phyloP scores from a whole-genome alignment of 2,329 filamentous ascomycete species.

The Aspergillus novofumigatus region DNA sequence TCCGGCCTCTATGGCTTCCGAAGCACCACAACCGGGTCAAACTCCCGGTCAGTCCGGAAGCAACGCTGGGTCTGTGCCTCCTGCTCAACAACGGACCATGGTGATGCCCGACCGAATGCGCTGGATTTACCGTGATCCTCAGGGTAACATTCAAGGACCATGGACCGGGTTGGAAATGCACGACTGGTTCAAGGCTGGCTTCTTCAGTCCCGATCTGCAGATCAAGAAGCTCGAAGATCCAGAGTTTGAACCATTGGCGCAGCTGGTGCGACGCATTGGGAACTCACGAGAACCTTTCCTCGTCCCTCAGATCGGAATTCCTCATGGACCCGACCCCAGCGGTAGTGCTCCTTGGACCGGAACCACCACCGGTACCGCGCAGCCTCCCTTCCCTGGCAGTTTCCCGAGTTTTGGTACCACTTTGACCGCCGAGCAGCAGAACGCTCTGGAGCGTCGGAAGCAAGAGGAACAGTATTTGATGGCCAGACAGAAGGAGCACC shows the following conservation, averaged over 20 bases:
- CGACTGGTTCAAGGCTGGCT: slow-evolving; percentile 98
- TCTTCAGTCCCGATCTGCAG: slow-evolving; percentile 89
- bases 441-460: slow-evolving; percentile 91
- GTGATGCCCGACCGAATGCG: slow-evolving; percentile 99
- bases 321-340: slow-evolving; percentile 69
- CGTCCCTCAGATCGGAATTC: slow-evolving; percentile 92
- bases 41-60: slow-evolving; percentile 30
- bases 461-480: slow-evolving; percentile 97
- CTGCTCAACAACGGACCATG: slow-evolving; percentile 76
- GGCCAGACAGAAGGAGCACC: slow-evolving; percentile 89
- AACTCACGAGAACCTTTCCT: slow-evolving; percentile 97
- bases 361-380: slow-evolving; percentile 56
- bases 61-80: slow-evolving; percentile 61
- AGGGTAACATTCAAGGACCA: slow-evolving; percentile 85
- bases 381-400: slow-evolving; percentile 85
- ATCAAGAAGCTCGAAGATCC: slow-evolving; percentile 92
- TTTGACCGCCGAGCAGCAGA: slow-evolving; percentile 94
- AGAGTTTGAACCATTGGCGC: slow-evolving; percentile 91
- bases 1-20: slow-evolving; percentile 27
- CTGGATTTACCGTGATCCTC: slow-evolving; percentile 96
- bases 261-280: slow-evolving; percentile 90
- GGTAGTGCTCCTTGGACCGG: slow-evolving; percentile 49
- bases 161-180: slow-evolving; percentile 99
- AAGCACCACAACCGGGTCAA: slow-evolving; percentile 29
- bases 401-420: slow-evolving; percentile 97